A percentile compares a stretch with the other conserved stretches of the same genome.
These are phyloP conservation scores for Phylloporus rhodoxanthus DNA, from an alignment of 768 basidiomycete species.

Conservation along the genomic window DNA sequence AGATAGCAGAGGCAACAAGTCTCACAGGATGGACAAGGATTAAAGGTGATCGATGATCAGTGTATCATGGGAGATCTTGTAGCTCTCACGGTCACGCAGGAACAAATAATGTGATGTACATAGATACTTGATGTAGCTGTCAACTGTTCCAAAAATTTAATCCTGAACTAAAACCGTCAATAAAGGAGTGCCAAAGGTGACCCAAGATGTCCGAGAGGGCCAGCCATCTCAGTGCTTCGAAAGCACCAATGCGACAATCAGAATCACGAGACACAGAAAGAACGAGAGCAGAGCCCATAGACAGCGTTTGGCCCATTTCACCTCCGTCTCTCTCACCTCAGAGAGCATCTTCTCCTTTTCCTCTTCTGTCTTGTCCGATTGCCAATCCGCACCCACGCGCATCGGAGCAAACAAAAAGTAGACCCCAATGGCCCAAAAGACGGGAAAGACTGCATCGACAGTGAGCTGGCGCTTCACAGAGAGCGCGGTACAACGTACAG, in stretches of 20 bases:
- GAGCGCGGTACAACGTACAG: constrained; percentile 33
- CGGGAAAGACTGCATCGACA: constrained; percentile 44
- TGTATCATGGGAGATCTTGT: no score
- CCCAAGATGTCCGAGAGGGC: background rate
- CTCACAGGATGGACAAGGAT: no score
- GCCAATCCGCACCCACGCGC: constrained; percentile 46
- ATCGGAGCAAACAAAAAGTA: constrained; percentile 52
- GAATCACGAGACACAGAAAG: constrained; percentile 31
- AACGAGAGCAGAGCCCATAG: constrained; percentile 48
- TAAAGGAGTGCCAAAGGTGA: background rate
- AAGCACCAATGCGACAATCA: constrained; percentile 21
- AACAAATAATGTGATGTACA: no score
- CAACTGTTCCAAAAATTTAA: background rate
- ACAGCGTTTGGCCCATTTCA: constrained; percentile 55
- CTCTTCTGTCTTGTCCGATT: constrained; percentile 49
- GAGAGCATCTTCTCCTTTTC: constrained; percentile 44
- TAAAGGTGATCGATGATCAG: no score
- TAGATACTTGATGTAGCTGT: constrained; percentile 1
- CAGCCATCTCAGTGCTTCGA: constrained; percentile 19
- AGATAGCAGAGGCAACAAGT: no score
- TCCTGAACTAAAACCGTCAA: background rate
- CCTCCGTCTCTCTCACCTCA: constrained; percentile 43
- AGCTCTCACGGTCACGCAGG: no score
- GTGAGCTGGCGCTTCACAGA: background rate
- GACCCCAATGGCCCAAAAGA: constrained; percentile 57